Evolutionary conservation across 768 basidiomycete genomes (phyloP), one percentile per base, ranked within the genome.

Genomic region (Boletus eberwhitei): DNA sequence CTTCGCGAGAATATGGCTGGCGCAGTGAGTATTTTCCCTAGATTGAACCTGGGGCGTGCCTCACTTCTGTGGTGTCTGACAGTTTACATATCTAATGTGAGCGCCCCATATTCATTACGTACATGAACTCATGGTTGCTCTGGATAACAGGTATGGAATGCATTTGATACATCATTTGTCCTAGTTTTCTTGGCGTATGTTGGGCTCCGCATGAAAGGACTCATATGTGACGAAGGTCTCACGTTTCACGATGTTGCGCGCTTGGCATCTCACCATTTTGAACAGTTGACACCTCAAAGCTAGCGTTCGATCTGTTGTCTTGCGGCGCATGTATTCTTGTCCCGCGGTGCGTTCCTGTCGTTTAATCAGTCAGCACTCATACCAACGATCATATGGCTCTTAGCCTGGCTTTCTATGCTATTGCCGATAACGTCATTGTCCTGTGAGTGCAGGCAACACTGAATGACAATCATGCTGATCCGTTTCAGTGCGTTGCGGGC

Each of bases 1-100:
- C 90, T 5, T 82, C 87, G 1, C 90, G 83, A 47, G 91, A 94
- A 68, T 85, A 94, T 63, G 92, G 93, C 24, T 93, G 89, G 90
- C 79, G 81, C 42, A 85, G 91, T 92, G 64, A 73, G 90, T 77
- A n/a, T 47, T 43, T n/a, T 37, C 54, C 19, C 35, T 21, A 35
- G 48, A 52, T 38, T 38, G 14, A 40, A 56, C 31, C n/a, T 32
- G 0, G 11, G 13, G 7, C 17, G 37, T 53, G 51, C 45, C 58
- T 54, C 19, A 59, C 7, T 19, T 24, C 13, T 49, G 24, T 43
- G 34, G 4, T 40, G 16, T 46, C 21, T 13, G 41, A 22, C 59
- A 80, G 91, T 94, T 50, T 94, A 94, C 67, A 82, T 91, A 40
- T 89, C 91, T 21, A 93, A 91, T 64, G 90, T 90, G 66, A 64